These are phyloP conservation scores for Termitomyces sp. DNA, from an alignment of 768 basidiomycete species.

Conservation along the genomic window DNA sequence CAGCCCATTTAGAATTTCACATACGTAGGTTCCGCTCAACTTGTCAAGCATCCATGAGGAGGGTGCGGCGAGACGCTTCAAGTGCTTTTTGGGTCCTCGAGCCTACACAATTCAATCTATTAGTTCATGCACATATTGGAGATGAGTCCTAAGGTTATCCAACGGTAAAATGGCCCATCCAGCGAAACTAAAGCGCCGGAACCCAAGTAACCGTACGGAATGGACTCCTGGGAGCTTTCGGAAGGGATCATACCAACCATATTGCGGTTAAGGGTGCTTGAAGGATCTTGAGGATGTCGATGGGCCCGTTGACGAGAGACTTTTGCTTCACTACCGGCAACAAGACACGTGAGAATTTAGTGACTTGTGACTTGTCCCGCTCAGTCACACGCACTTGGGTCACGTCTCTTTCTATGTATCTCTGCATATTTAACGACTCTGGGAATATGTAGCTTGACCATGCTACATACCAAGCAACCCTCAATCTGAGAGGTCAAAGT, in stretches of 20 bases:
- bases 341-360: conserved; percentile 34
- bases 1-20: conserved; percentile 23
- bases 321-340: conserved; percentile 26
- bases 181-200: conserved; percentile 22
- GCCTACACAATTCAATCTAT: conserved; percentile 49
- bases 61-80: conserved; percentile 96
- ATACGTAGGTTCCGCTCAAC: conserved; percentile 89
- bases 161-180: conserved; percentile 33
- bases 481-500: not conserved
- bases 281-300: conserved; percentile 43
- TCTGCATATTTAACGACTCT: not conserved
- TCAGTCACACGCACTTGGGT: conserved; percentile 6
- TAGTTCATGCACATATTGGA: conserved; percentile 20
- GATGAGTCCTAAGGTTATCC: conserved; percentile 37
- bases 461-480: not conserved
- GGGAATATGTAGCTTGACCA: not conserved
- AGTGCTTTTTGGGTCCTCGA: conserved; percentile 98
- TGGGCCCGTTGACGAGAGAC: conserved; percentile 40
- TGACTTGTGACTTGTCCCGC: conserved; percentile 10
- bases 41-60: conserved; percentile 99
- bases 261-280: conserved; percentile 38
- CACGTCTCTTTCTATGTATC: not conserved
- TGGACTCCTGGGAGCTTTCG: conserved; percentile 19
- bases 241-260: conserved; percentile 41
- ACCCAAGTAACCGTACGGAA: conserved; percentile 19